Evolutionary conservation across 2,329 filamentous ascomycete genomes (phyloP), one percentile per base, ranked within the genome.

Genomic region (Neofusicoccum parvum): DNA sequence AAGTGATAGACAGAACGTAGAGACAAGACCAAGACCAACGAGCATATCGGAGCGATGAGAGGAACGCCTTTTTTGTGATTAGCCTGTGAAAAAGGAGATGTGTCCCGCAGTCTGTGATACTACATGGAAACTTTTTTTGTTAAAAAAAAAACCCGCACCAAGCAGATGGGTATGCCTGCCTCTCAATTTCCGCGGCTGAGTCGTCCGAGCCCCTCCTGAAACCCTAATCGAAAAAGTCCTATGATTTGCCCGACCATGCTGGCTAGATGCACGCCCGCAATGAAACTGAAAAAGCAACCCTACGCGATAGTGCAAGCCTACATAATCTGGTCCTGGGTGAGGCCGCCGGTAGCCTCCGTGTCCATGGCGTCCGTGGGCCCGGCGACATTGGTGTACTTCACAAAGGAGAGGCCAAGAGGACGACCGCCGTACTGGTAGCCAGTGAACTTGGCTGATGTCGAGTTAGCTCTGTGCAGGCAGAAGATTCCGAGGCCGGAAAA

Each of bases 321-420:
- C 94, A 98, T 97, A 80, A 98, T 97, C 83, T 98, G 94, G 76
- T 98, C 94, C 80, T 98, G 95, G n/a, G 93, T 96, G 75, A 96
- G 81, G 67, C 90, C 90, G 59, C 84, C 79, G 32, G 83, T 82
- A 45, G 81, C 87, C 69, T 91, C 87, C 68, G 92, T 88, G 70
- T 97, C 94, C 92, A 97, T 97, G 71, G 83, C 86, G 69, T 94
- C 79, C 62, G 76, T 76, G 64, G 77, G 78, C 70, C 73, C 90
- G 68, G 87, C 85, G 62, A 87, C 83, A 75, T 90, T 94, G 70
- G 92, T 83, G 80, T 98, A 98, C 80, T 95, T 96, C 82, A 97
- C 94, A 75, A 92, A 98, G 78, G 90, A 94, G 74, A 99, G 85
- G 66, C 94, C 93, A 67, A 99, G 88, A 72, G 95, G 95, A 70